Evolutionary conservation across 768 basidiomycete genomes (phyloP), one percentile per base, ranked within the genome.

Genomic region (Mycena kentingensis): DNA sequence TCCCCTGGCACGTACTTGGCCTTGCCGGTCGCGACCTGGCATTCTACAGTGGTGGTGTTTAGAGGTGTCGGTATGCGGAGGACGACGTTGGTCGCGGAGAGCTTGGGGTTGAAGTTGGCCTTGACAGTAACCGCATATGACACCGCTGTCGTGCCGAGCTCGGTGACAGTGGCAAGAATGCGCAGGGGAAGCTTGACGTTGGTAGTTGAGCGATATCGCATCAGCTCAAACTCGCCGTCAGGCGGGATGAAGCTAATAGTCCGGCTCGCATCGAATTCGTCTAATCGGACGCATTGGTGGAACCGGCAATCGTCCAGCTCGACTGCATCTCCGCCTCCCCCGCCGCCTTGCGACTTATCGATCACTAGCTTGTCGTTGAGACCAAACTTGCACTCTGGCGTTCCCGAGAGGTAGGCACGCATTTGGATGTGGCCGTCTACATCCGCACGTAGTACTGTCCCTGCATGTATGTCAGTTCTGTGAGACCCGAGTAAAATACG

Each of bases 361-460:
- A 98, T 88, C 21, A 98, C 94, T 21, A 98, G 82, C 71, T 98
- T 98, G 73, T 98, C 97, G 64, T 99, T 99, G 57, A 99, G 76
- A 12, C 97, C 97, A 60, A 99, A 98, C 69, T 98, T 98, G 80
- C 97, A 98, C 65, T 99, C 97, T 0, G 97, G 97, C 13, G 91
- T 96, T 13, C 97, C 97, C 25, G 93, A 87, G 25, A 99, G 78
- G 68, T 98, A 99, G 5, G 96, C 96, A 11, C 96, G 84, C 96
- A 99, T 98, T 66, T 94, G 82, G 60, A 99, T 96, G 60, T 98
- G 95, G 0, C 96, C 96, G 64, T 98, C 95, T 6, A 99, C 94
- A 58, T 99, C 96, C 7, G 96, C 93, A n/a, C 96, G 84, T 18
- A 99, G 76, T 38, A 90, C 82, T 26, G 83, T 92, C 22, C 95